phyloP scores from a whole-genome alignment of 2,329 filamentous ascomycete species.

The Coleophoma cylindrospora region DNA sequence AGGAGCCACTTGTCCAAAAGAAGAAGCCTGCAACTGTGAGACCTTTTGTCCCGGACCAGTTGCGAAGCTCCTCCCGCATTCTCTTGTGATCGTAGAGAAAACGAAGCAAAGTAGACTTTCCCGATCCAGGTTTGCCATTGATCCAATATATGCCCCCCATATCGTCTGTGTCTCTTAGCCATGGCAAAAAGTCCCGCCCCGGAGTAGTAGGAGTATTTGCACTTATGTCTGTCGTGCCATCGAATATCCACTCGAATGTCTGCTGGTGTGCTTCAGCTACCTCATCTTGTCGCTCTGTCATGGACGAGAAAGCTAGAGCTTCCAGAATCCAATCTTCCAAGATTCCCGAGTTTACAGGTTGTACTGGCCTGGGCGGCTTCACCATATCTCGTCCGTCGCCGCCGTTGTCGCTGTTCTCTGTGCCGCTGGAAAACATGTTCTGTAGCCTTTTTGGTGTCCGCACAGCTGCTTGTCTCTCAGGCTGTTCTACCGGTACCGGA shows the following conservation, averaged over 20 bases:
- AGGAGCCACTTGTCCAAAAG: slow-evolving; percentile 37
- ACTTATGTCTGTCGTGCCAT: slow-evolving; percentile 1
- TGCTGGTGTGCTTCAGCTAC: slow-evolving; percentile 8
- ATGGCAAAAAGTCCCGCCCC: slow-evolving; percentile 18
- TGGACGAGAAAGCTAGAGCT: slow-evolving; percentile 2
- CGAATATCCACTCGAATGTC: slow-evolving; percentile 34
- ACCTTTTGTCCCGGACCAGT: slow-evolving; percentile 21
- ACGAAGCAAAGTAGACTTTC: slow-evolving; percentile 41
- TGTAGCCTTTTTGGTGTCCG: no score
- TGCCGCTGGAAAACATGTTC: no score
- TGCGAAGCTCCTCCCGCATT: slow-evolving; percentile 10
- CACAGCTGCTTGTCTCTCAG: no score
- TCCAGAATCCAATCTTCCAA: slow-evolving; percentile 6
- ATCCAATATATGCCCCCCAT: slow-evolving; percentile 30
- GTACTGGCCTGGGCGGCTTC: no score
- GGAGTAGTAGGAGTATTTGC: not conserved
- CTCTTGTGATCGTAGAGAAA: slow-evolving; percentile 25
- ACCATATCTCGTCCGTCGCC: no score
- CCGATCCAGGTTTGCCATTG: slow-evolving; percentile 37
- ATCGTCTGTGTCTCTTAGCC: slow-evolving; percentile 15
- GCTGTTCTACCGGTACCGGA: no score
- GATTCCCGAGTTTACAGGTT: not conserved
- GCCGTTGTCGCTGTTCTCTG: no score
- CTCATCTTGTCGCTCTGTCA: slow-evolving; percentile 7
- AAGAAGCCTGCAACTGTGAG: slow-evolving; percentile 35